A percentile compares a stretch with the other conserved stretches of the same genome.
These are phyloP conservation scores for Curvularia lunata DNA, from an alignment of 2,329 filamentous ascomycete genomes.

Conservation along the genomic window DNA sequence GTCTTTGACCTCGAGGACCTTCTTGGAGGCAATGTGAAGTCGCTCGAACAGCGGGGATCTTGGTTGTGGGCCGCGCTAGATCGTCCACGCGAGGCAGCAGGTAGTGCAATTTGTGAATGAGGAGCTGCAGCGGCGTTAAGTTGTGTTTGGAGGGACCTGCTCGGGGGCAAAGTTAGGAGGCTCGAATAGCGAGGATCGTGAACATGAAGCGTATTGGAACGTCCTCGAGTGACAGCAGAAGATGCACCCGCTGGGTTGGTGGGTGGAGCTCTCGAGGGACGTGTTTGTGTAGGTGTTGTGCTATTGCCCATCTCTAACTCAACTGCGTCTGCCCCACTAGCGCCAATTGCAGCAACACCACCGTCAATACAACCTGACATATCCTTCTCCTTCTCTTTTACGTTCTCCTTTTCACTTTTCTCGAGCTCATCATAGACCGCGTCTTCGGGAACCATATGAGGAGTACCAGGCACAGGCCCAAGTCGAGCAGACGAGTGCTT, in stretches of 20 bases:
- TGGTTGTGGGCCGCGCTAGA: constrained; percentile 30
- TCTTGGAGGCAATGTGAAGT: constrained; percentile 33
- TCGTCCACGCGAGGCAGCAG: constrained; percentile 31
- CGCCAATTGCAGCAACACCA: constrained; percentile 11
- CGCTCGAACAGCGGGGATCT: constrained; percentile 23
- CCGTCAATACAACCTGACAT: constrained; percentile 13
- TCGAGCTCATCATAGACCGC: constrained; percentile 43
- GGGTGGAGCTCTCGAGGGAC: constrained; percentile 23
- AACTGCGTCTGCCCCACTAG: constrained; percentile 22
- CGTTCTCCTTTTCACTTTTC: constrained; percentile 31
- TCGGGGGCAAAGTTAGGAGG: constrained; percentile 33
- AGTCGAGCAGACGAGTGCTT: constrained; percentile 46
- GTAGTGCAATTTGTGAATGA: constrained; percentile 37
- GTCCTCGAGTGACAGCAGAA: constrained; percentile 31
- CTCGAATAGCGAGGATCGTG: constrained; percentile 24
- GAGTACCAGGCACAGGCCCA: constrained; percentile 43
- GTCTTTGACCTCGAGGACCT: constrained; percentile 38
- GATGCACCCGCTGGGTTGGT: constrained; percentile 37
- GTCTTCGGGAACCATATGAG: constrained; percentile 43
- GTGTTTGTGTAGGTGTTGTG: constrained; percentile 19
- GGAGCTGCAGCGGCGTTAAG: constrained; percentile 22
- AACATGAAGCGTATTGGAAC: constrained; percentile 31
- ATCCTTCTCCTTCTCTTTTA: constrained; percentile 12
- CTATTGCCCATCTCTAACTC: constrained; percentile 12
- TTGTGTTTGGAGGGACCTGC: constrained; percentile 30